Evolutionary conservation across 2,329 filamentous ascomycete species (phyloP), one percentile per base, ranked within the genome.

Genomic region (Emmonsiellopsis sp.): DNA sequence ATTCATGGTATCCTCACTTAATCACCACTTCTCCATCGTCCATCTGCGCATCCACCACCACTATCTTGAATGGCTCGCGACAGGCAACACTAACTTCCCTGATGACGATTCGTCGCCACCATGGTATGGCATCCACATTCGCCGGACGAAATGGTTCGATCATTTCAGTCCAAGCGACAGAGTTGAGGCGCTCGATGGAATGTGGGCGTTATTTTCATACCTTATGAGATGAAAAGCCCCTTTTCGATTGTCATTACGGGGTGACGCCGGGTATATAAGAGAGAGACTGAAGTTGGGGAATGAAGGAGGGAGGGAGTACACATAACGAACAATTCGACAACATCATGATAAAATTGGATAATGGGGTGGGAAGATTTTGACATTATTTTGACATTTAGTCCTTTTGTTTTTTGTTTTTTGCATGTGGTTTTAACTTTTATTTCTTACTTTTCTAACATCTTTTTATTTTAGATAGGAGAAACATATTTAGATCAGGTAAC

Each of bases 1-100:
- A 50, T 83, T 80, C 66, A 76, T 83, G 73, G 61, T 84, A 47
- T 83, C 81, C 10, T 79, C 79, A 26, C 70, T 84, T 57, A 83
- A 83, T 63, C 81, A 83, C 65, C 82, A 85, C 59, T 72, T 84
- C 56, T 76, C 78, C 53, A 75, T 85, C 47, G 63, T 84, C 51
- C 80, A 79, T 58, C 70, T 84, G 47, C 77, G 75, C 34, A 73
- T 84, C 44, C 80, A 83, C 63, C 67, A 69, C 26, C 69, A 73
- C 16, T 84, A 84, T 62, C 63, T 82, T 35, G 73, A 78, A n/a
- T 76, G 76, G 58, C 67, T 84, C 40, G 73, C 72, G 9, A 69
- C 70, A 4, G 79, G 77, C 7, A 61, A 62, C 13, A 67, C 65
- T 57, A 59, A 53, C 9, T 63, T 59, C 60, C 61, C 54, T 20